A percentile compares a stretch with the other conserved stretches of the same genome.
These are phyloP conservation scores for Durotheca rogersii DNA, from an alignment of 495 filamentous ascomycete genomes.

Conservation along the genomic window DNA sequence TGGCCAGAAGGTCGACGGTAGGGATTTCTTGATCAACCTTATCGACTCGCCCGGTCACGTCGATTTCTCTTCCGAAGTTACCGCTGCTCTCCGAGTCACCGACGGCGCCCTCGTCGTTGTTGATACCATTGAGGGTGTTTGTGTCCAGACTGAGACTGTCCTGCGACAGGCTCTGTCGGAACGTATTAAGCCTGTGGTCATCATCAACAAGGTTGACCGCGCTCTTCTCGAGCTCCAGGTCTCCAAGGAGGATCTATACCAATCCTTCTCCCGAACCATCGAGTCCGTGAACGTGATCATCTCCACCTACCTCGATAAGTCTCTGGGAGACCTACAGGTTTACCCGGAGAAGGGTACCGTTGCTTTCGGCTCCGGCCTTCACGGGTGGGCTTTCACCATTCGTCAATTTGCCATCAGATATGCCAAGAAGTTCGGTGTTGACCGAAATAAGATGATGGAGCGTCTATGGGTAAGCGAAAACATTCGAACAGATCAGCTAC, in stretches of 20 bases:
- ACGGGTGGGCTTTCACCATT: conserved; percentile 99
- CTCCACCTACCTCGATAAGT: conserved; percentile 96
- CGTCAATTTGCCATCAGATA: conserved; percentile 96
- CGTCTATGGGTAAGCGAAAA: conserved; percentile 82
- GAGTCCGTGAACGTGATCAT: conserved; percentile 99
- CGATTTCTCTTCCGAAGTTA: conserved; percentile 99
- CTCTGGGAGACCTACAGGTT: conserved; percentile 96
- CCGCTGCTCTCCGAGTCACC: conserved; percentile 98
- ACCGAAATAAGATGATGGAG: conserved; percentile 99
- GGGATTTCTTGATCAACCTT: conserved; percentile 99
- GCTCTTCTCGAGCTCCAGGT: conserved; percentile 97
- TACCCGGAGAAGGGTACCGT: conserved; percentile 95
- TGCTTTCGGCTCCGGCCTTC: conserved; percentile 99
- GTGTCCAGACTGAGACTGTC: conserved; percentile 99
- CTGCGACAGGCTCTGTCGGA: conserved; percentile 98
- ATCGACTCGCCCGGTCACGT: conserved; percentile 99
- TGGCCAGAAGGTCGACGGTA: conserved; percentile 77
- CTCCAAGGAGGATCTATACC: conserved; percentile 98
- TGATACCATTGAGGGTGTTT: conserved; percentile 99
- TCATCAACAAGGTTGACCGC: conserved; percentile 99
- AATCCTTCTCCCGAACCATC: conserved; percentile 98
- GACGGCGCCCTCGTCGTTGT: conserved; percentile 99
- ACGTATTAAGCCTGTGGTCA: conserved; percentile 98
- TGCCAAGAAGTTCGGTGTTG: conserved; percentile 99
- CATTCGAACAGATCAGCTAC: too few species aligned